A percentile compares a stretch with the other conserved stretches of the same genome.
phyloP scores from a whole-genome alignment of 2,329 filamentous ascomycete genomes.

The Xylaria digitata region DNA sequence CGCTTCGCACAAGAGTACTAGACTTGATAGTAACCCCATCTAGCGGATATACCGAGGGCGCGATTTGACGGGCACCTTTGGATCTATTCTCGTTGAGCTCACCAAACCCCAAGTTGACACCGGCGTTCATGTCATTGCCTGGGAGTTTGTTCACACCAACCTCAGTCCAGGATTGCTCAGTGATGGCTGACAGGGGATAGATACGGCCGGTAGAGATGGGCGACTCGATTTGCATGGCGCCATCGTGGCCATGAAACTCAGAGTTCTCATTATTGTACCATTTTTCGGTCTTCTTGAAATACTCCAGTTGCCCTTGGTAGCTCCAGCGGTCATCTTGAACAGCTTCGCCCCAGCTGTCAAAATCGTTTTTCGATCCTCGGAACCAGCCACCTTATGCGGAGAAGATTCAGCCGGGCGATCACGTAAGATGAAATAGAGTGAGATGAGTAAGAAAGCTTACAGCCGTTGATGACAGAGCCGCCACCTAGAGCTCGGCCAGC shows the following conservation, averaged over 20 bases:
- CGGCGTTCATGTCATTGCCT: constrained; percentile 38
- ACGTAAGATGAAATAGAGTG: too few species aligned
- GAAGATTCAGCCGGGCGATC: too few species aligned
- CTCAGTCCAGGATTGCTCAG: constrained; percentile 49
- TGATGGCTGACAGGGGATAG: constrained; percentile 50
- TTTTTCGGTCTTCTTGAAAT: constrained; percentile 53
- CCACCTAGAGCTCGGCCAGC: constrained; percentile 40
- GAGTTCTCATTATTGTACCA: constrained; percentile 36
- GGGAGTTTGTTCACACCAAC: constrained; percentile 46
- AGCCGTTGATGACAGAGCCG: constrained; percentile 42
- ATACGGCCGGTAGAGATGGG: constrained; percentile 46
- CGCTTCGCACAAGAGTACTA: constrained; percentile 37
- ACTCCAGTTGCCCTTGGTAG: constrained; percentile 55
- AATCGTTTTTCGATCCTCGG: constrained; percentile 56
- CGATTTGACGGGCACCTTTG: constrained; percentile 38
- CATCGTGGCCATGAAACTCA: constrained; percentile 45
- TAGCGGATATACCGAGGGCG: constrained; percentile 20
- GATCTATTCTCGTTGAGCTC: constrained; percentile 41
- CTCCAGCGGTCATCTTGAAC: constrained; percentile 18
- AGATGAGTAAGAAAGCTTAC: constrained; percentile 21
- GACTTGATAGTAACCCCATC: constrained; percentile 29
- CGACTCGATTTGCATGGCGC: constrained; percentile 46
- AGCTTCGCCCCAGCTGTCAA: constrained; percentile 35
- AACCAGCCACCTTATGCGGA: constrained; percentile 49
- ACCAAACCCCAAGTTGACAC: constrained; percentile 43